phyloP scores from a whole-genome alignment of 805 yeast genomes.

The Brettanomyces bruxellensis region DNA sequence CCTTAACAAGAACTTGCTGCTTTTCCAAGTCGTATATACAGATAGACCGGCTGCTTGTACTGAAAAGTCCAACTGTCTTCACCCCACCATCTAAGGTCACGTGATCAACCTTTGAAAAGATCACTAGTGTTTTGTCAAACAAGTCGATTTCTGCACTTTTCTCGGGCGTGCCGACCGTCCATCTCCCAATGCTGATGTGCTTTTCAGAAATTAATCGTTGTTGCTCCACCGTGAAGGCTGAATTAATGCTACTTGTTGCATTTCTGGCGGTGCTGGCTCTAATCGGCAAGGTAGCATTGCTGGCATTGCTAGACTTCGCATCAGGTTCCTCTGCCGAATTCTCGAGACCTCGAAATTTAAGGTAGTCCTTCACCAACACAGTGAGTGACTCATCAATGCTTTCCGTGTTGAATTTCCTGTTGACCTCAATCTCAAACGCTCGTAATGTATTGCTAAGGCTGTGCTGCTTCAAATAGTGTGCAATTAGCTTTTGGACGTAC shows the following conservation, averaged over 20 bases:
- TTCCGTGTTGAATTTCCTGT: constrained; percentile 19
- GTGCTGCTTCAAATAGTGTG: constrained; percentile 47
- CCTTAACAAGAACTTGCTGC: constrained; percentile 6
- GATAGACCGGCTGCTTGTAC: constrained; percentile 19
- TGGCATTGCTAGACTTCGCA: too few relatives aligned
- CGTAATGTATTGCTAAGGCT: constrained; percentile 37
- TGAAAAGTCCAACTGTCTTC: constrained; percentile 15
- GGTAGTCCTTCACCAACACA: constrained; percentile 27
- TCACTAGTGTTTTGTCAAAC: constrained; percentile 16
- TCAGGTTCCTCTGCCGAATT: not conserved
- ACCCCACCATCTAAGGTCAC: constrained; percentile 5
- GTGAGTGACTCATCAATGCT: constrained; percentile 26
- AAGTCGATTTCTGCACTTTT: constrained; percentile 5
- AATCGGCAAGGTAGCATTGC: not conserved
- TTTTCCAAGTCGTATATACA: constrained; percentile 17
- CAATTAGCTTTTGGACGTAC: constrained; percentile 33
- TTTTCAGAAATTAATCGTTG: constrained; percentile 12
- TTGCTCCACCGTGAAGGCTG: constrained; percentile 17
- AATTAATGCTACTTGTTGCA: not conserved
- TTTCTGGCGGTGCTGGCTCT: not conserved
- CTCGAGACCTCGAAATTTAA: constrained; percentile 16
- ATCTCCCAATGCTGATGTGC: constrained; percentile 14
- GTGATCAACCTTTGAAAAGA: constrained; percentile 12
- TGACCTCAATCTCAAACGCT: constrained; percentile 39
- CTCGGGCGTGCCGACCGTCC: constrained; percentile 18